Conservation (phyloP, 306 rosid species). For the Sindora glabra region DNA sequence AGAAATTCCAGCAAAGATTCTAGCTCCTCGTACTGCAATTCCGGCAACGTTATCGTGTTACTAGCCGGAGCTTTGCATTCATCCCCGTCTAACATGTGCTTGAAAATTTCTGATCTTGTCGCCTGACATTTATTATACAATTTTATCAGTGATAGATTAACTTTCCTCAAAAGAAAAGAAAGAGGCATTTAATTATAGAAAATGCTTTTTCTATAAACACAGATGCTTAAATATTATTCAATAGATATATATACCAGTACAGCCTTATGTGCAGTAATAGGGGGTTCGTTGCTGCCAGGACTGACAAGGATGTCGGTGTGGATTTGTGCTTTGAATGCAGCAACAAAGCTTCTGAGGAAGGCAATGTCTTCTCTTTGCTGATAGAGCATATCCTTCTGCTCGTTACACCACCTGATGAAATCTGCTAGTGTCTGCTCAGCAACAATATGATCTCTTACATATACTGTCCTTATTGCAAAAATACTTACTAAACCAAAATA, state of each 20-base stretch:
- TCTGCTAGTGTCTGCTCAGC: conserved; percentile 37
- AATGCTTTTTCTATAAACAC: no score
- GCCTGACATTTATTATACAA: conserved; percentile 38
- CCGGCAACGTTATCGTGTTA: conserved; percentile 39
- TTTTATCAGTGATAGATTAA: no score
- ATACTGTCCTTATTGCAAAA: no score
- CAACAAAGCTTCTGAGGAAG: conserved; percentile 37
- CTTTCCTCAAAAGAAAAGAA: no score
- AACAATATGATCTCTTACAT: not conserved
- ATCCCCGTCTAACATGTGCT: conserved; percentile 63
- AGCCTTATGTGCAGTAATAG: conserved; percentile 66
- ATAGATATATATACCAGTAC: conserved; percentile 20
- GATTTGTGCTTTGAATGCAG: conserved; percentile 46
- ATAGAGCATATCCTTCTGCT: conserved; percentile 20
- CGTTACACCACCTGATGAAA: conserved; percentile 34
- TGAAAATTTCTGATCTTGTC: conserved; percentile 65
- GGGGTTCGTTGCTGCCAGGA: conserved; percentile 39
- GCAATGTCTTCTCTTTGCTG: conserved; percentile 36
- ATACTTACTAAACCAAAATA: no score
- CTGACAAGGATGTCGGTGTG: conserved; percentile 58
- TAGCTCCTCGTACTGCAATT: conserved; percentile 52
- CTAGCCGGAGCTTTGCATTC: conserved; percentile 52
- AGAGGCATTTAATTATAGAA: no score
- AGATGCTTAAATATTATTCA: no score
- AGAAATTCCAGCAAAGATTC: conserved; percentile 61